Conservation (phyloP, 257 asterid species). For the Petunia secreta region DNA sequence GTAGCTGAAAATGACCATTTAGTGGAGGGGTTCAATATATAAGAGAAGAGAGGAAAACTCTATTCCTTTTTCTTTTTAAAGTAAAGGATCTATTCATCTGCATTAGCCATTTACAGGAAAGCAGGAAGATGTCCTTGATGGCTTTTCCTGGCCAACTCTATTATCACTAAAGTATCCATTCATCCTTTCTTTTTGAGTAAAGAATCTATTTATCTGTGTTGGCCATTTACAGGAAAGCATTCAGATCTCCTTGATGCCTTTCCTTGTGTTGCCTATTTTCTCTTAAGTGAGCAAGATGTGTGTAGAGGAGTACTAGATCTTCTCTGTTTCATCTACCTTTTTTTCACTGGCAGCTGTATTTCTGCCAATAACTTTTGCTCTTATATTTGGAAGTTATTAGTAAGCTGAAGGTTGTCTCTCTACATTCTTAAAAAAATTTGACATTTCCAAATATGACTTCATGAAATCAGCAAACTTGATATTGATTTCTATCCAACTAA, state of each 20-base stretch:
- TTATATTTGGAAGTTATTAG: neutral
- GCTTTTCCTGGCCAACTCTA: neutral
- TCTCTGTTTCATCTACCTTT: neutral
- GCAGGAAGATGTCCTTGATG: too few relatives aligned
- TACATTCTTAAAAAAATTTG: neutral
- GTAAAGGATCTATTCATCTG: too few relatives aligned
- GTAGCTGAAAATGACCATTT: too few relatives aligned
- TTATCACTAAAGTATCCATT: neutral
- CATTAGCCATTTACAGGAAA: too few relatives aligned
- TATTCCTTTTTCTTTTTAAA: neutral
- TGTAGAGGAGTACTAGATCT: conserved; percentile 6
- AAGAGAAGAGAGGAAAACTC: too few relatives aligned
- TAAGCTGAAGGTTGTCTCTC: neutral
- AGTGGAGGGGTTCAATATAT: too few relatives aligned
- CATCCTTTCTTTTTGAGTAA: neutral
- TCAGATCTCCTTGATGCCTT: conserved; percentile 6
- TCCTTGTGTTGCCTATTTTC: neutral
- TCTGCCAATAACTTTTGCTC: conserved; percentile 3
- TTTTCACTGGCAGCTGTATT: neutral
- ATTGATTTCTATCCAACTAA: neutral
- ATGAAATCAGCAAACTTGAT: neutral
- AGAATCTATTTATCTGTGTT: neutral
- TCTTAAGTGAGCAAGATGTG: neutral
- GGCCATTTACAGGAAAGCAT: conserved; percentile 12
- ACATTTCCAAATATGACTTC: neutral